phyloP scores from a whole-genome alignment of 768 basidiomycete species.

The Tricholoma matsutake region DNA sequence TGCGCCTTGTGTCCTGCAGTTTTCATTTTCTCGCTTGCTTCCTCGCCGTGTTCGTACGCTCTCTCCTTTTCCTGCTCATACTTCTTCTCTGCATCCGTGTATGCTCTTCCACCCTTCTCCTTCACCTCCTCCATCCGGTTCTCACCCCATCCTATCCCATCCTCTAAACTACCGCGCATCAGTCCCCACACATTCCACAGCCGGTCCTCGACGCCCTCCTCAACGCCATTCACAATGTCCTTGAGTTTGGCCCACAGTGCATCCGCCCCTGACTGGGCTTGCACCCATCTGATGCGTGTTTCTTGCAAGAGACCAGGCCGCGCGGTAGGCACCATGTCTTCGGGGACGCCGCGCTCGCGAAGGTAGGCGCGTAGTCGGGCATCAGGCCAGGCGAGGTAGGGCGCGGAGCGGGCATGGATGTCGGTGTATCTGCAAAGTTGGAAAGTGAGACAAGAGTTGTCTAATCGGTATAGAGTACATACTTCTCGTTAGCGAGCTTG shows the following conservation, averaged over 20 bases:
- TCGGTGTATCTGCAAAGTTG: slow-evolving; percentile 50
- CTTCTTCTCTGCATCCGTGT: slow-evolving; percentile 15
- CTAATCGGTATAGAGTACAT: slow-evolving; percentile 12
- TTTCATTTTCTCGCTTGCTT: slow-evolving; percentile 35
- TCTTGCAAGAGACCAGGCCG: slow-evolving; percentile 81
- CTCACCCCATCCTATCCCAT: slow-evolving; percentile 19
- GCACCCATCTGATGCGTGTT: slow-evolving; percentile 76
- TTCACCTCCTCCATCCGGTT: slow-evolving; percentile 19
- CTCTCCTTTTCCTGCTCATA: slow-evolving; percentile 23
- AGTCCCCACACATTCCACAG: slow-evolving; percentile 46
- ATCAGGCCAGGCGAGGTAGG: slow-evolving; percentile 90
- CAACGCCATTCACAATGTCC: slow-evolving; percentile 62
- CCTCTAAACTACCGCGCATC: slow-evolving; percentile 39
- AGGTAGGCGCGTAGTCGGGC: slow-evolving; percentile 89
- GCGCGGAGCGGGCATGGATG: slow-evolving; percentile 37
- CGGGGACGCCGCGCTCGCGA: slow-evolving; percentile 69
- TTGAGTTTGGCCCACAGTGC: slow-evolving; percentile 57
- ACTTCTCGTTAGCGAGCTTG: slow-evolving; percentile 71
- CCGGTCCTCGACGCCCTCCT: slow-evolving; percentile 76
- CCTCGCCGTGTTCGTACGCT: slow-evolving; percentile 19
- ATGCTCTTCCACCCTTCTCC: slow-evolving; percentile 20
- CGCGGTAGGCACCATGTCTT: slow-evolving; percentile 58
- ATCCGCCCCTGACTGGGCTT: slow-evolving; percentile 56
- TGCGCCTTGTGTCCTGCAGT: slow-evolving; percentile 34
- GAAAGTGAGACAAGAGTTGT: background rate